Percentiles rank a stretch among this genome's conserved stretches.
Evolutionary conservation across 1,284 basidiomycete genomes (phyloP).

Genomic region (Austroboletus niveus): DNA sequence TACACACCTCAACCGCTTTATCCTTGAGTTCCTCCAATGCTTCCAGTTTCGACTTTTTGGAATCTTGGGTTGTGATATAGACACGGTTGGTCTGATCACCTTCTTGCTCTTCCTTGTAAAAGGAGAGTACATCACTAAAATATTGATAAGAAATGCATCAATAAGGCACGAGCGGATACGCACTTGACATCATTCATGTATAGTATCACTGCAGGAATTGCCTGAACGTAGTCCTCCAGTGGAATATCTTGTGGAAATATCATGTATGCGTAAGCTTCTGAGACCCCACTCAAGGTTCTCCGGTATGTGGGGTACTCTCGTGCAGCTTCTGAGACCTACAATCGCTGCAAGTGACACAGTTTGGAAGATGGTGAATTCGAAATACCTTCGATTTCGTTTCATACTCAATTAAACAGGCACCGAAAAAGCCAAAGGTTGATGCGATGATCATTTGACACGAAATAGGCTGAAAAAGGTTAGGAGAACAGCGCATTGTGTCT

Average conservation of each 20-base stretch:
- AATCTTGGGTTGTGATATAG: slow-evolving; percentile 26
- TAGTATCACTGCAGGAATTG: slow-evolving; percentile 30
- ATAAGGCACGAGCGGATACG: slow-evolving; percentile 4
- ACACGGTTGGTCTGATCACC: slow-evolving; percentile 36
- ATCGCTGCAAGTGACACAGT: not conserved
- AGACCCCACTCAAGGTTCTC: slow-evolving; percentile 29
- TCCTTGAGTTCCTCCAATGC: slow-evolving; percentile 23
- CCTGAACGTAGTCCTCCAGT: slow-evolving; percentile 32
- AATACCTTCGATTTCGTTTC: slow-evolving; percentile 19
- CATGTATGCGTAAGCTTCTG: slow-evolving; percentile 30
- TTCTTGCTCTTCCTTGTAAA: slow-evolving; percentile 40
- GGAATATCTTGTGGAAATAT: slow-evolving; percentile 25
- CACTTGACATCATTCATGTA: slow-evolving; percentile 35
- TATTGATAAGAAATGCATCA: not conserved
- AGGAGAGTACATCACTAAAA: slow-evolving; percentile 40
- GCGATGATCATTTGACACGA: slow-evolving; percentile 24
- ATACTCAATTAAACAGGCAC: slow-evolving; percentile 26
- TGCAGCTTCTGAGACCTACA: slow-evolving; percentile 11
- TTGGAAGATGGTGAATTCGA: not conserved
- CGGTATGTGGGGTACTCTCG: slow-evolving; percentile 30
- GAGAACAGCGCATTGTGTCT: slow-evolving; percentile 17
- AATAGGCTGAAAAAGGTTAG: slow-evolving; percentile 11
- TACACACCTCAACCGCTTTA: slow-evolving; percentile 16
- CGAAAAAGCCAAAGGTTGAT: slow-evolving; percentile 27
- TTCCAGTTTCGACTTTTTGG: slow-evolving; percentile 24